A percentile compares a stretch with the other conserved stretches of the same genome.
Conservation (phyloP, 306 rosid genomes). For the Hylodesmum podocarpum region DNA sequence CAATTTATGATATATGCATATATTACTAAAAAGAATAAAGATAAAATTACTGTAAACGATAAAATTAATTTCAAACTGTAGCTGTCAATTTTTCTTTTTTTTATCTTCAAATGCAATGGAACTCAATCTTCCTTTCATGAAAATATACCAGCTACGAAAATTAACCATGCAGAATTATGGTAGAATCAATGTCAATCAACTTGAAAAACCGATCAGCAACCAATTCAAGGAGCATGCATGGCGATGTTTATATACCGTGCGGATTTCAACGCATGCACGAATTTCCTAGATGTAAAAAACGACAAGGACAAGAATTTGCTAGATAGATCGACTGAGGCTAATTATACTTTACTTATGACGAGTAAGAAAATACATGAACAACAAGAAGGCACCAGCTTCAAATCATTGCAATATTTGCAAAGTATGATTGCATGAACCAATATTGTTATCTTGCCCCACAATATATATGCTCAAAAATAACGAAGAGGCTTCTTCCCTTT, state of each 20-base stretch:
- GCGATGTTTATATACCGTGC: neutral
- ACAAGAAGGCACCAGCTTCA: conserved; percentile 18
- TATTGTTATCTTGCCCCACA: neutral
- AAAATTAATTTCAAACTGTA: too few species aligned
- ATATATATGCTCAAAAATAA: neutral
- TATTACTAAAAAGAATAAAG: neutral
- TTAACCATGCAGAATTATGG: neutral
- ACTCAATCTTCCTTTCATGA: neutral
- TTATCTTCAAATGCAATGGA: neutral
- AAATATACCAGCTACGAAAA: neutral
- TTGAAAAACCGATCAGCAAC: neutral
- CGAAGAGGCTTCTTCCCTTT: neutral
- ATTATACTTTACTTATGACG: conserved; percentile 22
- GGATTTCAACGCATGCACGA: too few species aligned
- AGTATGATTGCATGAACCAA: neutral
- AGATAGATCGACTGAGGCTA: conserved; percentile 16
- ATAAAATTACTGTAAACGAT: neutral
- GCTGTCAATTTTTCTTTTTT: too few species aligned
- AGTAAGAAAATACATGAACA: neutral
- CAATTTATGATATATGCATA: too few species aligned
- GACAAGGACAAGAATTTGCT: neutral
- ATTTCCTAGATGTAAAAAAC: neutral
- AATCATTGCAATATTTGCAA: neutral
- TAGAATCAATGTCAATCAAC: neutral
- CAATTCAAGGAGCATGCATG: neutral